Evolutionary conservation across 2,329 filamentous ascomycete species (phyloP), one percentile per base, ranked within the genome.

Genomic region (Pezicula rhizophila): DNA sequence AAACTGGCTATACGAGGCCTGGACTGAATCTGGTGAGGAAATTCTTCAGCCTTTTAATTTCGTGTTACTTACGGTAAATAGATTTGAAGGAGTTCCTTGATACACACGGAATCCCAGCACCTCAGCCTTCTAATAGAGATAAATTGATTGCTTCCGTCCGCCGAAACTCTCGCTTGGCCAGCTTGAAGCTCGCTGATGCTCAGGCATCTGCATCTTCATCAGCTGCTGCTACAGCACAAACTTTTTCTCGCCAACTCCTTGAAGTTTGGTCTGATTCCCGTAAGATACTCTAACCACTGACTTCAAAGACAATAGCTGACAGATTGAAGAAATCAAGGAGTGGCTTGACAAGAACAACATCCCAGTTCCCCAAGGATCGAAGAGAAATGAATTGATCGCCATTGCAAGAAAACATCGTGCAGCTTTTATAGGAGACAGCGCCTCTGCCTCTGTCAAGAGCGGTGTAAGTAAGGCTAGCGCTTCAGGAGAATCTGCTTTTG

Each of bases 31-130:
- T 56, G 62, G 62, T 64, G 55, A 43, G 55, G 50, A 14, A 3
- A 18, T 34, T 33, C 4, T 25, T 8, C 14, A 15, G 5, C 2
- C 25, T 1, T 15, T 42, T 23, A 17, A 11, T 3, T 8, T 12
- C 14, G 4, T 28, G 4, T n/a, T n/a, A 33, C 52, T 61, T 48
- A 61, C 41, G 44, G 4, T 1, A 4, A 33, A n/a, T 42, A 64
- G 92, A 96, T 44, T 73, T 96, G 54, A 97, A 97, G 76, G 79
- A 87, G 57, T 99, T 88, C 86, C 84, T 96, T 42, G 93, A 97
- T 62, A 84, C 85, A 57, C 82, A 89, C 58, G 93, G 93, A 45
- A 83, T 92, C 68, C 85, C 89, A 11, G 87, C 80, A 47, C 92
- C 93, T 52, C 92, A 97, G 67, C 87, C 89, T 26, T 81, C 81